Evolutionary conservation across 495 filamentous ascomycete genomes (phyloP).

Genomic region (Penicillium herquei): DNA sequence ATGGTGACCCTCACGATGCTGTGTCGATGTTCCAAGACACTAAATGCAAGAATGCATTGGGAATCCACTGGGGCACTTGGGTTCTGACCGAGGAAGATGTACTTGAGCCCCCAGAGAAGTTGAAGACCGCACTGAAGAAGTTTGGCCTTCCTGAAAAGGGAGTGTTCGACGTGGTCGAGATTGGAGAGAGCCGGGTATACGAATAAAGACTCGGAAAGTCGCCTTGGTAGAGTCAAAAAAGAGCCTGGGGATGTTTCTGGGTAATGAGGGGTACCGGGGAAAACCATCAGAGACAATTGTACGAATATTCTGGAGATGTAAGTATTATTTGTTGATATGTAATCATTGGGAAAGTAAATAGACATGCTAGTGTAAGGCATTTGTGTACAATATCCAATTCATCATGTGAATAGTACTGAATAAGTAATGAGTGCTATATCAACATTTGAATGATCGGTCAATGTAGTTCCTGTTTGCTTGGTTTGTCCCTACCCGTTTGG

Average conservation of each 20-base stretch:
- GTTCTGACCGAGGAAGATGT: constrained; percentile 84
- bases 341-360: no score
- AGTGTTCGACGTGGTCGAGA: constrained; percentile 83
- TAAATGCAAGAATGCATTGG: constrained; percentile 77
- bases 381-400: not conserved
- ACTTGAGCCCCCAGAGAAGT: constrained; percentile 73
- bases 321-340: no score
- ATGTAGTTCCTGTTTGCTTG: constrained; percentile 20
- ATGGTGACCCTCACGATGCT: constrained; percentile 83
- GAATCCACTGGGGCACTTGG: constrained; percentile 95
- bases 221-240: no score
- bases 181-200: constrained; percentile 84
- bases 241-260: not conserved
- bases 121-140: constrained; percentile 71
- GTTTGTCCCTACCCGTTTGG: constrained; percentile 22
- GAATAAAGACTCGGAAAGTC: constrained; percentile 18
- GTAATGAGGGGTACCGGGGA: not conserved
- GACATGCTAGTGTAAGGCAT: no score
- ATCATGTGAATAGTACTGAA: not conserved
- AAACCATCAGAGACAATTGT: not conserved
- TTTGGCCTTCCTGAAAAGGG: constrained; percentile 71
- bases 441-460: not conserved
- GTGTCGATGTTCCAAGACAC: constrained; percentile 92
- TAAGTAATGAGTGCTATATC: not conserved
- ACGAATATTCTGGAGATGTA: not conserved